phyloP scores from a whole-genome alignment of 257 asterid genomes.

The Nicotiana tabacum region DNA sequence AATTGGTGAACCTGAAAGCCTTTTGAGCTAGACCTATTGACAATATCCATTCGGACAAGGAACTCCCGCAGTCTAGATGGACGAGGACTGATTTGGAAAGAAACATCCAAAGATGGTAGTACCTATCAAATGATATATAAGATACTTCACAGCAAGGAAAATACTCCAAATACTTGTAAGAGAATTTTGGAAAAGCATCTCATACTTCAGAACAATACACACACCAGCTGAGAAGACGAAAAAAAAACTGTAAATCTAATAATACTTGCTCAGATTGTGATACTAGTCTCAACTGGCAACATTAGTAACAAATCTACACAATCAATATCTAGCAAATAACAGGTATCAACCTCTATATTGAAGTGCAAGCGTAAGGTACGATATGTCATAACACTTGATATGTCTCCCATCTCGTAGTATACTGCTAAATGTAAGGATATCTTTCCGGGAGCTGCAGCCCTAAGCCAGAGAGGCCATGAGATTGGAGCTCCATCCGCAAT shows the following conservation, averaged over 20 bases:
- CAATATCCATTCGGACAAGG: conserved; percentile 79
- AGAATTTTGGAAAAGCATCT: not conserved
- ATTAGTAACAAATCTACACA: not conserved
- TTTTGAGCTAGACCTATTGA: conserved; percentile 77
- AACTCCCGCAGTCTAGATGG: conserved; percentile 81
- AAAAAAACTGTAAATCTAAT: not conserved
- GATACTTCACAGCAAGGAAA: conserved; percentile 1
- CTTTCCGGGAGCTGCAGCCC: conserved; percentile 91
- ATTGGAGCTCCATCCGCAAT: conserved; percentile 51
- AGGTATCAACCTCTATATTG: conserved; percentile 60
- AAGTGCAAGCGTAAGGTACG: conserved; percentile 84
- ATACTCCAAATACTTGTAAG: conserved; percentile 9
- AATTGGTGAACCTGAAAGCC: conserved; percentile 78
- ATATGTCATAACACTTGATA: conserved; percentile 54
- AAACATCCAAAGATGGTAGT: conserved; percentile 80
- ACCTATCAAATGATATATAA: conserved; percentile 44
- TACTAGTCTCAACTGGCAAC: not conserved
- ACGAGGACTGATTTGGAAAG: conserved; percentile 65
- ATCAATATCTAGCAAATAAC: conserved; percentile 5
- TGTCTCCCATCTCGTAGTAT: conserved; percentile 82
- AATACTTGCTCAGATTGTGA: not conserved
- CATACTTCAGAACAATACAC: not conserved
- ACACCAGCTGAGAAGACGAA: not conserved
- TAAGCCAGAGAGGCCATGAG: conserved; percentile 89
- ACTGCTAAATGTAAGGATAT: conserved; percentile 53